Conservation (phyloP, 768 basidiomycete species). For the Lactarius sp. region DNA sequence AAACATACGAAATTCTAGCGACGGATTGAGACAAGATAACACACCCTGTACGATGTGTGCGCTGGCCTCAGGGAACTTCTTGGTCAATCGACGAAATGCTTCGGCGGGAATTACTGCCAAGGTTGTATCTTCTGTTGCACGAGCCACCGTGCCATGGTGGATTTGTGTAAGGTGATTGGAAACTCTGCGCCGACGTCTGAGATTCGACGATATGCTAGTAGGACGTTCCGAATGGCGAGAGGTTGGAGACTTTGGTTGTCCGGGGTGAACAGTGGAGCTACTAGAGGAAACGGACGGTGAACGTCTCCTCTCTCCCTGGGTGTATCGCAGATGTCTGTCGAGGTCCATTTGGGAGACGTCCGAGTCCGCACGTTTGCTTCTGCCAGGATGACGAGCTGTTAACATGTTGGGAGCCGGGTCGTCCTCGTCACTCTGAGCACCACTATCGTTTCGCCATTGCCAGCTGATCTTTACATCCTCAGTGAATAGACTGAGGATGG, state of each 20-base stretch:
- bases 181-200: conserved; percentile 2
- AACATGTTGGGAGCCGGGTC: conserved; percentile 15
- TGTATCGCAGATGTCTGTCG: conserved; percentile 25
- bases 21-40: conserved; percentile 2
- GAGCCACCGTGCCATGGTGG: conserved; percentile 77
- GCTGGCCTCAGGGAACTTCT: conserved; percentile 95
- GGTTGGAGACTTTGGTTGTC: conserved; percentile 31
- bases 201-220: conserved; percentile 15
- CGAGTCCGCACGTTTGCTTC: conserved; percentile 45
- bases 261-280: conserved; percentile 61
- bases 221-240: conserved; percentile 17
- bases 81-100: conserved; percentile 89
- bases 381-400: conserved; percentile 21
- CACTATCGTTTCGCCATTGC: conserved; percentile 77
- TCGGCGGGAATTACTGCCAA: conserved; percentile 99
- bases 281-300: conserved; percentile 61
- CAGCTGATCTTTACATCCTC: conserved; percentile 91
- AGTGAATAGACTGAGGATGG: conserved; percentile 94
- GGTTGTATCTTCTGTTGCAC: conserved; percentile 91
- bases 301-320: conserved; percentile 36
- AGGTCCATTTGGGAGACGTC: conserved; percentile 63
- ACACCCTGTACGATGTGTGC: conserved; percentile 93
- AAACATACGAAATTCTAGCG: not conserved
- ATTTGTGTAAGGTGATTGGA: conserved; percentile 32
- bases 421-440: conserved; percentile 27